Evolutionary conservation across 305 asterid species (phyloP).

Genomic region (Fraxinus sp.): DNA sequence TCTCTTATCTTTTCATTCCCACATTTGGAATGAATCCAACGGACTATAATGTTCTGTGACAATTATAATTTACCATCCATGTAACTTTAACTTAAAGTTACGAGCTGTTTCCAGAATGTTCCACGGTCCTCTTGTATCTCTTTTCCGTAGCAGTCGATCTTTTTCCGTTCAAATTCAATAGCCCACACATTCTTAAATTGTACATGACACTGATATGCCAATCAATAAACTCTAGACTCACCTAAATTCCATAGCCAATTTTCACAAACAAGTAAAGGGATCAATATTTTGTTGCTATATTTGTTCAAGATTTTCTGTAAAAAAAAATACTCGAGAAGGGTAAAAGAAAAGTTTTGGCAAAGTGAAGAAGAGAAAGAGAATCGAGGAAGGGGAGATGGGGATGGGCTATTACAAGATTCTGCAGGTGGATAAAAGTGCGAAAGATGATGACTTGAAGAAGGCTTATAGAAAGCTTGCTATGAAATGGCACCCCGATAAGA

Average conservation of each 20-base stretch:
- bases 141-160: constrained; percentile 10
- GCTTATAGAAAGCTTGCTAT: constrained; percentile 47
- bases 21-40: neutral
- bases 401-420: constrained; percentile 39
- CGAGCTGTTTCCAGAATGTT: constrained; percentile 24
- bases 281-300: neutral
- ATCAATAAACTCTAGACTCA: neutral
- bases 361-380: constrained; percentile 34
- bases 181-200: neutral
- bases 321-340: neutral
- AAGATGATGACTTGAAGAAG: constrained; percentile 45
- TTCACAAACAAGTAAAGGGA: neutral
- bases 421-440: constrained; percentile 40
- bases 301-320: neutral
- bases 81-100: neutral
- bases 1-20: neutral
- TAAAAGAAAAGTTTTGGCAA: neutral
- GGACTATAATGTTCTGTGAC: neutral
- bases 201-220: neutral
- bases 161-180: neutral
- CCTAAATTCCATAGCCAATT: neutral
- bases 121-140: constrained; percentile 10
- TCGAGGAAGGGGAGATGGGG: constrained; percentile 33
- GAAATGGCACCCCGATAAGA: constrained; percentile 50
- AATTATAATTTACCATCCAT: neutral